Percentiles rank a stretch among this genome's conserved stretches.
phyloP scores from a whole-genome alignment of 2,329 filamentous ascomycete species.

The Fusarium falciforme region DNA sequence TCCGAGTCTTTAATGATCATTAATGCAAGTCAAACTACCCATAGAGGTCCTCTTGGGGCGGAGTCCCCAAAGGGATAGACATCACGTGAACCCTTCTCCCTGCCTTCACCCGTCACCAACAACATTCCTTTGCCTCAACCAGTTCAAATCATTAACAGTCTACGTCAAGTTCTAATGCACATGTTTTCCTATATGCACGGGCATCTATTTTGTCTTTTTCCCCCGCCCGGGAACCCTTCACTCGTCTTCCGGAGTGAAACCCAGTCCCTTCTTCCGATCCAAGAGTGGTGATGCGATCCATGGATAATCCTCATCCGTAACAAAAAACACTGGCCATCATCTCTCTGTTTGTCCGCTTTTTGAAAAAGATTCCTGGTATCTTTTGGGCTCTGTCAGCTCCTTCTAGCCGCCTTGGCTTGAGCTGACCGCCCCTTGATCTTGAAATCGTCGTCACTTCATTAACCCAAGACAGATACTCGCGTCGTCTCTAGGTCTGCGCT shows the following conservation, averaged over 20 bases:
- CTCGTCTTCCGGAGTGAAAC: conserved; percentile 15
- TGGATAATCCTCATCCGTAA: conserved; percentile 22
- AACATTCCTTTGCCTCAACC: neutral
- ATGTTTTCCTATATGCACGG: conserved; percentile 11
- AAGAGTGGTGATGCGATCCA: conserved; percentile 28
- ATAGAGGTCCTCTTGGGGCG: conserved; percentile 19
- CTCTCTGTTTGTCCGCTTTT: conserved; percentile 11
- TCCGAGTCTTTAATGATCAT: neutral
- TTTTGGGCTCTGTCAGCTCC: neutral
- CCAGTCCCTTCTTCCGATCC: conserved; percentile 2
- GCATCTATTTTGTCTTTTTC: conserved; percentile 17
- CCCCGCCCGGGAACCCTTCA: neutral
- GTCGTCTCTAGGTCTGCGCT: conserved; percentile 19
- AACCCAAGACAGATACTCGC: conserved; percentile 24
- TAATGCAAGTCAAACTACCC: neutral
- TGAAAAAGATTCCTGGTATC: neutral
- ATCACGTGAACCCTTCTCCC: neutral
- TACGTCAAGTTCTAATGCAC: conserved; percentile 12
- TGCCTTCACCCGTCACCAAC: neutral
- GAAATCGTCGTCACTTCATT: conserved; percentile 43
- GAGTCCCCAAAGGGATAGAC: neutral
- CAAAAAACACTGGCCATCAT: conserved; percentile 6
- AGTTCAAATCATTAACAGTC: neutral
- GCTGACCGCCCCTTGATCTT: conserved; percentile 18
- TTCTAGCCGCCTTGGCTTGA: conserved; percentile 11